Percentiles rank a stretch among this genome's conserved stretches.
phyloP scores from a whole-genome alignment of 177 flowering plant species.

The Vitis hybrid region DNA sequence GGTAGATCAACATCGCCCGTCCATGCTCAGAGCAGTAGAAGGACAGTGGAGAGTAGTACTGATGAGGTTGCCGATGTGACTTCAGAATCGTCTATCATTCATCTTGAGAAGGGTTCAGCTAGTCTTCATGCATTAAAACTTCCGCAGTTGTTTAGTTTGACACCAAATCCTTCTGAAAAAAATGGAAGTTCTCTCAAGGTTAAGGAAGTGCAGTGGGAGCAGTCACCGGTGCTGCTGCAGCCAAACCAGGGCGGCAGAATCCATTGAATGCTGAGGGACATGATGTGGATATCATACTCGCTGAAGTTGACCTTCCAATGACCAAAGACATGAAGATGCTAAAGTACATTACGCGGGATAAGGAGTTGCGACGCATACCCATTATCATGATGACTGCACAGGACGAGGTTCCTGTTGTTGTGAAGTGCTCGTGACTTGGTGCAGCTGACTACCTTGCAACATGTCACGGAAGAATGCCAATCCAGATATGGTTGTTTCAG shows the following conservation, averaged over 20 bases:
- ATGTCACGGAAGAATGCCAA: no score
- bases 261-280: slow-evolving; percentile 86
- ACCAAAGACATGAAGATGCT: slow-evolving; percentile 87
- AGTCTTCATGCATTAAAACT: slow-evolving; percentile 77
- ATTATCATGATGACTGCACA: no score
- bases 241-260: no score
- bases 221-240: no score
- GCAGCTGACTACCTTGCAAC: no score
- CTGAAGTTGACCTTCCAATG: slow-evolving; percentile 94
- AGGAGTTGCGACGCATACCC: slow-evolving; percentile 4
- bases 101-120: slow-evolving; percentile 67
- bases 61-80: slow-evolving; percentile 64
- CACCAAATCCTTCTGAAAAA: slow-evolving; percentile 82
- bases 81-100: slow-evolving; percentile 66
- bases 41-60: slow-evolving; percentile 51
- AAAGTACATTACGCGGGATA: slow-evolving; percentile 79
- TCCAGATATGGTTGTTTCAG: no score
- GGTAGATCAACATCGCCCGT: slow-evolving; percentile 61
- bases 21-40: slow-evolving; percentile 76
- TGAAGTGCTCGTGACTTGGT: no score
- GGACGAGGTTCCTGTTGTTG: no score
- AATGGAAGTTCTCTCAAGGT: slow-evolving; percentile 29
- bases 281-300: slow-evolving; percentile 86
- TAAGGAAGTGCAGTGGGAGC: no score
- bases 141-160: slow-evolving; percentile 84